These are phyloP conservation scores for Aspergillus brasiliensis DNA, from an alignment of 2,329 filamentous ascomycete species.

Conservation along the genomic window DNA sequence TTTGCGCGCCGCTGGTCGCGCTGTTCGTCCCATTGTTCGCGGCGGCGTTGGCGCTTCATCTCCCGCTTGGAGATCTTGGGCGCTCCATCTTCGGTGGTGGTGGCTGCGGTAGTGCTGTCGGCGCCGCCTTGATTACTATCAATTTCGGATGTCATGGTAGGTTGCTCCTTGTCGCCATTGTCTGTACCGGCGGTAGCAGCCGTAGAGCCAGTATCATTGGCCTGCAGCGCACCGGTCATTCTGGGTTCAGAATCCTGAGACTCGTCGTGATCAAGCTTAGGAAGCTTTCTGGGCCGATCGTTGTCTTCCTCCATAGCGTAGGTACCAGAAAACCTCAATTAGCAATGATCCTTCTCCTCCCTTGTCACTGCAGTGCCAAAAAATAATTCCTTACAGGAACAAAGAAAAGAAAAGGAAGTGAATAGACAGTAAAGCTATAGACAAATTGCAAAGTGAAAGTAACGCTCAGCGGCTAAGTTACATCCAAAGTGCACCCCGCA, in stretches of 20 bases:
- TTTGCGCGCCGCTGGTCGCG: slow-evolving; percentile 61
- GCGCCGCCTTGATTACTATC: slow-evolving; percentile 8
- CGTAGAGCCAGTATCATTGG: not conserved
- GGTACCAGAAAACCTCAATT: not conserved
- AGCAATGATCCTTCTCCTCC: not conserved
- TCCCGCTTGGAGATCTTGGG: slow-evolving; percentile 76
- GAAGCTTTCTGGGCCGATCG: slow-evolving; percentile 58
- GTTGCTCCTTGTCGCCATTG: slow-evolving; percentile 8
- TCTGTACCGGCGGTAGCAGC: not conserved
- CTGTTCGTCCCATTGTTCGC: slow-evolving; percentile 74
- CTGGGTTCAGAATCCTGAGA: slow-evolving; percentile 26
- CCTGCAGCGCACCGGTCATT: slow-evolving; percentile 33
- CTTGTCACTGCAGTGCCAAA: not conserved
- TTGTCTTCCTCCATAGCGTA: slow-evolving; percentile 53
- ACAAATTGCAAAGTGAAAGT: too few species aligned
- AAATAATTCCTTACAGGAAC: not conserved
- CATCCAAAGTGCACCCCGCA: not conserved
- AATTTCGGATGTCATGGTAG: not conserved
- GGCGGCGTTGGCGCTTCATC: slow-evolving; percentile 73
- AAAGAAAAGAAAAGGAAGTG: too few species aligned
- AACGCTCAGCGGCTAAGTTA: not conserved
- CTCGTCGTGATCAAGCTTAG: slow-evolving; percentile 52
- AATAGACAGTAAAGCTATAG: too few species aligned
- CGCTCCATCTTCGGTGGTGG: not conserved
- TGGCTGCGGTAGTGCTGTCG: not conserved